A percentile compares a stretch with the other conserved stretches of the same genome.
Conservation (phyloP, 768 basidiomycete species). For the Dictyophora rubrovolvata region DNA sequence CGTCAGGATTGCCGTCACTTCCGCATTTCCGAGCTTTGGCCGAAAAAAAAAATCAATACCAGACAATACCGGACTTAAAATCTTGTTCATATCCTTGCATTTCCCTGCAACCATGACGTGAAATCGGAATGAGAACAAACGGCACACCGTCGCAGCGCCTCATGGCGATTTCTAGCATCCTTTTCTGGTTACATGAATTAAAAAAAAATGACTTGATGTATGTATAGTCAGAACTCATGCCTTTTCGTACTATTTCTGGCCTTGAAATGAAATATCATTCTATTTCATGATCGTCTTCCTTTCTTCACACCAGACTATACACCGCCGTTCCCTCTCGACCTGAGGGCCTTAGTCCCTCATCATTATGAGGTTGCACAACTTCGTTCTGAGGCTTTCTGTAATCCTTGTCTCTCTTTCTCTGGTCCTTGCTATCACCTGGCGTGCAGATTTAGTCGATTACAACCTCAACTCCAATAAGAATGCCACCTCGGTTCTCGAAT, state of each 20-base stretch:
- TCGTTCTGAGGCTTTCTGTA: constrained; percentile 17
- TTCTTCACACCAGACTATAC: not conserved
- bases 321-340: not conserved
- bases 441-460: constrained; percentile 54
- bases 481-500: constrained; percentile 57
- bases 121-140: not conserved
- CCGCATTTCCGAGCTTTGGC: not conserved
- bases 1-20: not conserved
- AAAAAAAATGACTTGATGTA: no score
- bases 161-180: not conserved
- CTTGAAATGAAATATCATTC: not conserved
- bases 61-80: not conserved
- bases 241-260: not conserved
- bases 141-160: not conserved
- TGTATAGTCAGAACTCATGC: not conserved
- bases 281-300: not conserved
- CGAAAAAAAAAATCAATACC: not conserved
- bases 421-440: constrained; percentile 53
- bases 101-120: no score
- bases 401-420: constrained; percentile 27
- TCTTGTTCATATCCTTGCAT: not conserved
- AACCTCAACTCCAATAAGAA: constrained; percentile 74
- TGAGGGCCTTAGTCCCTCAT: not conserved
- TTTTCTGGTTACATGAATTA: not conserved
- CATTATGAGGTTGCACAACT: not conserved